Percentiles rank a stretch among this genome's conserved stretches.
These are phyloP conservation scores for Thalassia testudinum DNA, from an alignment of 116 monocot genomes.

Conservation along the genomic window DNA sequence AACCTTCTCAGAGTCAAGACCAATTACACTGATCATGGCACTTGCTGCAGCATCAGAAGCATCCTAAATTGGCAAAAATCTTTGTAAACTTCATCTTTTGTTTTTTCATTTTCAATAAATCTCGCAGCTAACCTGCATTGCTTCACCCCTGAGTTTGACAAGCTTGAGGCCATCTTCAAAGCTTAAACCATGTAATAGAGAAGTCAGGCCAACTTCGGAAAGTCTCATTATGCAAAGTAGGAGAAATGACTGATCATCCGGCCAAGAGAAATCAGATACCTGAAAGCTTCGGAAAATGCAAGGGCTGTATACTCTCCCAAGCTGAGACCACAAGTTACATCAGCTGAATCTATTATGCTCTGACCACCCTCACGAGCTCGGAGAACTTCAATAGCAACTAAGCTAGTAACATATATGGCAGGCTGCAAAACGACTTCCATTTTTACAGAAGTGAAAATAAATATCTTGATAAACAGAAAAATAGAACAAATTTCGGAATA, in stretches of 20 bases:
- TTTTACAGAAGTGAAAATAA: background rate
- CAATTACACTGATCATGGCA: constrained; percentile 97
- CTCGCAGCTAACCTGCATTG: constrained; percentile 65
- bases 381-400: constrained; percentile 83
- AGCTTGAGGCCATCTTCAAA: constrained; percentile 99
- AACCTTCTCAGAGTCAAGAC: constrained; percentile 90
- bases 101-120: background rate
- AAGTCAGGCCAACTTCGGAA: background rate
- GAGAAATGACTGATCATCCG: background rate
- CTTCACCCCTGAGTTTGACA: constrained; percentile 97
- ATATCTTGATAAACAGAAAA: too few species aligned
- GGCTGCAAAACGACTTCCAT: constrained; percentile 30
- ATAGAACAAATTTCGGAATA: too few species aligned
- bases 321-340: constrained; percentile 96
- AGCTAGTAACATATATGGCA: constrained; percentile 91
- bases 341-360: constrained; percentile 72
- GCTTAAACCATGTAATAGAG: constrained; percentile 24
- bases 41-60: constrained; percentile 85
- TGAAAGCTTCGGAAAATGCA: constrained; percentile 94
- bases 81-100: background rate
- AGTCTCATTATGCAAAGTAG: too few species aligned
- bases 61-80: constrained; percentile 30
- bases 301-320: constrained; percentile 98
- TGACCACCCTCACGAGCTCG: constrained; percentile 74
- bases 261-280: constrained; percentile 18